A percentile compares a stretch with the other conserved stretches of the same genome.
phyloP scores from a whole-genome alignment of 345 rosid species.

The Brassica nigra region DNA sequence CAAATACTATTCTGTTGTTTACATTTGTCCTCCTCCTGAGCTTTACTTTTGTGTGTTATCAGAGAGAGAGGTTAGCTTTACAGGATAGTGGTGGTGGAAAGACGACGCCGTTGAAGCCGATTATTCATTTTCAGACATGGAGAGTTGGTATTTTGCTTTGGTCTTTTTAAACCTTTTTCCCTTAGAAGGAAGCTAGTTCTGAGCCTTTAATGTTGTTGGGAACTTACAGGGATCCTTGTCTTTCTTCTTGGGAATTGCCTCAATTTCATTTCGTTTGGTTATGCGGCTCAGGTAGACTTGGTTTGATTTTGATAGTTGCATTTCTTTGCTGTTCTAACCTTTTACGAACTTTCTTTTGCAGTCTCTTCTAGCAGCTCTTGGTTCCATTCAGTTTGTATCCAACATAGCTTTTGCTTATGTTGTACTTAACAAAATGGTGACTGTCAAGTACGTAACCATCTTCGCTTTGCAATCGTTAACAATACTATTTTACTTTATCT shows the following conservation, averaged over 20 bases:
- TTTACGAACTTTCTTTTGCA: no score
- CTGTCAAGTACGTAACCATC: slow-evolving; percentile 77
- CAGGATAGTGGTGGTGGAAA: slow-evolving; percentile 68
- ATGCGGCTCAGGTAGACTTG: slow-evolving; percentile 95
- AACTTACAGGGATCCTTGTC: slow-evolving; percentile 71
- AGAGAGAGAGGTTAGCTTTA: slow-evolving; percentile 77
- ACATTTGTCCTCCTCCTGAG: not conserved
- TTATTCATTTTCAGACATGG: slow-evolving; percentile 90
- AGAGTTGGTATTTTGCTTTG: slow-evolving; percentile 72
- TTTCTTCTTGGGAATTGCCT: slow-evolving; percentile 94
- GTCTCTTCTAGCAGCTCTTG: slow-evolving; percentile 99
- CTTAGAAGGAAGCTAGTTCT: slow-evolving; percentile 31
- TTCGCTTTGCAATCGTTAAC: not conserved
- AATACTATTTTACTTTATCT: not conserved
- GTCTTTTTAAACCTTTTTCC: slow-evolving; percentile 21
- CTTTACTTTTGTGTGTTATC: slow-evolving; percentile 38
- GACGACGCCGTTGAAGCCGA: slow-evolving; percentile 70
- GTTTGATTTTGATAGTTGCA: not conserved
- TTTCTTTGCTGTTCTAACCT: no score
- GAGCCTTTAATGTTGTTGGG: slow-evolving; percentile 25
- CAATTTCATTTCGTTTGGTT: slow-evolving; percentile 95
- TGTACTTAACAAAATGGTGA: slow-evolving; percentile 83
- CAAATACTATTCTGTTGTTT: not conserved
- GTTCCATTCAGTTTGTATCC: slow-evolving; percentile 94
- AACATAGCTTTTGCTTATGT: slow-evolving; percentile 97